Evolutionary conservation across 331 rosid species (phyloP).

Genomic region (Phaseolus coccineus): DNA sequence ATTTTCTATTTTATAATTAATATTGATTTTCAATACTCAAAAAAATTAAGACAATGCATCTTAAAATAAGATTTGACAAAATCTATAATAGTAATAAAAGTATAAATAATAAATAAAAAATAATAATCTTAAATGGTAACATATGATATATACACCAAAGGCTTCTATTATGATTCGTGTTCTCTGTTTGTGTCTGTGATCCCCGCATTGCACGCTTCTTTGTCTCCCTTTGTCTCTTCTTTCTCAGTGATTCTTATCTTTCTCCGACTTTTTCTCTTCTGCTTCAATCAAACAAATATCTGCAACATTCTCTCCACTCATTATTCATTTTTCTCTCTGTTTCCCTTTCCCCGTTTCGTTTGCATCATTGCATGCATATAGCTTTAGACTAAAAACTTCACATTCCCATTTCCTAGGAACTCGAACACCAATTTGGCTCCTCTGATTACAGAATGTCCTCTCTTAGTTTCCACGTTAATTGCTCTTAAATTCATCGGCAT

Average conservation of each 20-base stretch:
- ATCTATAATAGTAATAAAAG: too few species aligned
- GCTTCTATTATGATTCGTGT: not conserved
- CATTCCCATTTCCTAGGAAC: conserved; percentile 18
- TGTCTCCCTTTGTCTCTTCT: conserved; percentile 2
- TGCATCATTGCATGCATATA: not conserved
- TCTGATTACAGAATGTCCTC: not conserved
- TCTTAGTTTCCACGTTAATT: not conserved
- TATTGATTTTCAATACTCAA: too few species aligned
- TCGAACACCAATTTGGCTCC: conserved; percentile 41
- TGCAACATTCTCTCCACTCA: not conserved
- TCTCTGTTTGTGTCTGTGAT: not conserved
- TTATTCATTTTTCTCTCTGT: not conserved
- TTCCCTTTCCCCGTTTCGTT: not conserved
- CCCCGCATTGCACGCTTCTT: conserved; percentile 14
- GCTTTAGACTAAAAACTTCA: conserved; percentile 1
- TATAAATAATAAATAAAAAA: too few species aligned
- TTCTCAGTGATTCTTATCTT: conserved; percentile 29
- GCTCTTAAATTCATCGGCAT: conserved; percentile 21
- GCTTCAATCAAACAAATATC: conserved; percentile 25
- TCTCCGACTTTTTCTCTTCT: conserved; percentile 31
- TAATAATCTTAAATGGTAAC: too few species aligned
- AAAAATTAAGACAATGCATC: too few species aligned
- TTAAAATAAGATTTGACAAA: too few species aligned
- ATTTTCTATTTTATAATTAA: too few species aligned
- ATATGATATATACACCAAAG: not conserved